Conservation (phyloP, 192 early-diverging fungal species). For the Piromyces finnis region DNA sequence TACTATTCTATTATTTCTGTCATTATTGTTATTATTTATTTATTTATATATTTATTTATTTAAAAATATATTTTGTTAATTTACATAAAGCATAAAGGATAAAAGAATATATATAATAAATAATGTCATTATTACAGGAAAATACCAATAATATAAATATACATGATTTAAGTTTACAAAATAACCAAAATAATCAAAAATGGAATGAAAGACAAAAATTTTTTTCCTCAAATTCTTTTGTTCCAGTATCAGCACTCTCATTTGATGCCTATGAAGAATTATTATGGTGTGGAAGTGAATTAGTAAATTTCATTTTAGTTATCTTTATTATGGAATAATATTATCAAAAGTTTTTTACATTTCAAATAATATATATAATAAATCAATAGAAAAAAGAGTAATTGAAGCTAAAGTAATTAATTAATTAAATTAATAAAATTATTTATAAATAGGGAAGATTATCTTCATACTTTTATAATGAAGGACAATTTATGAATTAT, state of each 20-base stretch:
- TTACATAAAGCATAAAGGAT: too few species aligned
- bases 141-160: not conserved
- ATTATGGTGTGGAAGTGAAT: slow-evolving; percentile 69
- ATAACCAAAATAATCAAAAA: not conserved
- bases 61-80: too few species aligned
- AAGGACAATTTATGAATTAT: slow-evolving; percentile 21
- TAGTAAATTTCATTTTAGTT: slow-evolving; percentile 34
- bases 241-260: slow-evolving; percentile 14
- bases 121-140: not conserved
- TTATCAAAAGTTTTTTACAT: too few species aligned
- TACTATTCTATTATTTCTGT: too few species aligned
- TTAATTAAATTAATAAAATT: not conserved
- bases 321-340: too few species aligned
- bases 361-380: too few species aligned
- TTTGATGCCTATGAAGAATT: slow-evolving; percentile 65
- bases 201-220: not conserved
- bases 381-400: too few species aligned
- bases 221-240: not conserved
- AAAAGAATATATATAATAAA: not conserved
- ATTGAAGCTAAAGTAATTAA: too few species aligned
- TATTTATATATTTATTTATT: too few species aligned
- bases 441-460: slow-evolving; percentile 35
- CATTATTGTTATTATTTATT: too few species aligned
- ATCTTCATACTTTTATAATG: slow-evolving; percentile 31
- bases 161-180: not conserved